Conservation (phyloP, 2,329 filamentous ascomycete species). For the Cercospora zeina region DNA sequence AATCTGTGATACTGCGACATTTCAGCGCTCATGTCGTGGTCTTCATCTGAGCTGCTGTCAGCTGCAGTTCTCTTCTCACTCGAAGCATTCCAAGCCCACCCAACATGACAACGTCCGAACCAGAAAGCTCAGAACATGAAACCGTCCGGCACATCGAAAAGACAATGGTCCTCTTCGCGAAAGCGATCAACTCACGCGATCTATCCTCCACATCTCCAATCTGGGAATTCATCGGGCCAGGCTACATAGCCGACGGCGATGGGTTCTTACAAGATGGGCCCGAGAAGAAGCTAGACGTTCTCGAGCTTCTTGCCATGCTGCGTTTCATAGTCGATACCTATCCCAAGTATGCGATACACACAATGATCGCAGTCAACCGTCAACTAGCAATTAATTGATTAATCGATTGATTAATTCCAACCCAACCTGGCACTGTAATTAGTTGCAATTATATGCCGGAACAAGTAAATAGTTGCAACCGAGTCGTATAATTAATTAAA, state of each 20-base stretch:
- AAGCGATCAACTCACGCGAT: neutral
- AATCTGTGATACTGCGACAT: neutral
- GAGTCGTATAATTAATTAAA: too few species aligned
- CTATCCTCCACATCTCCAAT: neutral
- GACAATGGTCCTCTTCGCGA: neutral
- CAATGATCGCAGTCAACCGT: too few species aligned
- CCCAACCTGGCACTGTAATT: too few species aligned
- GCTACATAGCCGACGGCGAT: neutral
- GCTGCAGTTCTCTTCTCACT: neutral
- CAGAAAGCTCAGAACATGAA: neutral
- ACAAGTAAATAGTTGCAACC: too few species aligned
- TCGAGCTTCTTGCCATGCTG: conserved; percentile 3
- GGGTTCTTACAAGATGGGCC: neutral
- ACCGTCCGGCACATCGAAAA: neutral
- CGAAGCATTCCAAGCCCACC: neutral
- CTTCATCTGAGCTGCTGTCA: neutral
- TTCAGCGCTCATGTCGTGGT: neutral
- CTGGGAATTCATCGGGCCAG: neutral
- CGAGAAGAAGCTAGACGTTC: neutral
- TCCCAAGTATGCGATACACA: conserved; percentile 13
- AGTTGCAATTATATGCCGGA: too few species aligned
- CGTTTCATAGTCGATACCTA: conserved; percentile 2
- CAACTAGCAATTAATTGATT: too few species aligned
- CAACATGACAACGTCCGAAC: neutral
- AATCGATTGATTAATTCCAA: too few species aligned